Evolutionary conservation across 2,329 filamentous ascomycete genomes (phyloP).

Genomic region (Trichoderma sp.): DNA sequence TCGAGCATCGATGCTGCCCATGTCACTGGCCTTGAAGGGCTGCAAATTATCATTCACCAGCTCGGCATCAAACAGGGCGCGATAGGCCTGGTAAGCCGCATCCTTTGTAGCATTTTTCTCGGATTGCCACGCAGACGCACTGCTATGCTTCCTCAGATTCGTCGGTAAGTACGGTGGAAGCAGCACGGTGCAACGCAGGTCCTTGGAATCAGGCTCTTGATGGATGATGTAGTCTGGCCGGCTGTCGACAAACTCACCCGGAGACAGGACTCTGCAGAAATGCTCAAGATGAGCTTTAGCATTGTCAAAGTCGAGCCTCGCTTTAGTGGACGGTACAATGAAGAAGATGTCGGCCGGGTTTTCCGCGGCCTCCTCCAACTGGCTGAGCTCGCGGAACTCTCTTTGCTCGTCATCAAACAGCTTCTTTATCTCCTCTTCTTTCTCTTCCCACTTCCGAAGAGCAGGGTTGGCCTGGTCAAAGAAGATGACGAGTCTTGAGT

Average conservation of each 20-base stretch:
- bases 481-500: conserved; percentile 54
- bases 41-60: conserved; percentile 78
- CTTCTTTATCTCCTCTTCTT: conserved; percentile 73
- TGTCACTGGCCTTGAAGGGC: conserved; percentile 53
- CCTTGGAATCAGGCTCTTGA: conserved; percentile 32
- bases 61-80: conserved; percentile 66
- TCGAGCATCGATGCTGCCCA: conserved; percentile 42
- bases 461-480: conserved; percentile 34
- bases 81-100: conserved; percentile 79
- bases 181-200: conserved; percentile 61
- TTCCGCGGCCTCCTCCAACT: conserved; percentile 54
- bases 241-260: conserved; percentile 60
- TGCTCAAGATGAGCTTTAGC: conserved; percentile 77
- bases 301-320: conserved; percentile 70
- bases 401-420: conserved; percentile 67
- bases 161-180: conserved; percentile 71
- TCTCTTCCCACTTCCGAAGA: conserved; percentile 57
- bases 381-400: conserved; percentile 45
- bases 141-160: conserved; percentile 32
- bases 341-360: conserved; percentile 33
- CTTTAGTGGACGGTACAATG: conserved; percentile 50
- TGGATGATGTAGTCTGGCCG: conserved; percentile 67
- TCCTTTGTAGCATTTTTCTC: conserved; percentile 76
- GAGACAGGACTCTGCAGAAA: conserved; percentile 69
- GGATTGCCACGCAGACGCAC: conserved; percentile 59